Evolutionary conservation across 169 alveolate species (phyloP).

Genomic region (Plasmodium blacklocki): DNA sequence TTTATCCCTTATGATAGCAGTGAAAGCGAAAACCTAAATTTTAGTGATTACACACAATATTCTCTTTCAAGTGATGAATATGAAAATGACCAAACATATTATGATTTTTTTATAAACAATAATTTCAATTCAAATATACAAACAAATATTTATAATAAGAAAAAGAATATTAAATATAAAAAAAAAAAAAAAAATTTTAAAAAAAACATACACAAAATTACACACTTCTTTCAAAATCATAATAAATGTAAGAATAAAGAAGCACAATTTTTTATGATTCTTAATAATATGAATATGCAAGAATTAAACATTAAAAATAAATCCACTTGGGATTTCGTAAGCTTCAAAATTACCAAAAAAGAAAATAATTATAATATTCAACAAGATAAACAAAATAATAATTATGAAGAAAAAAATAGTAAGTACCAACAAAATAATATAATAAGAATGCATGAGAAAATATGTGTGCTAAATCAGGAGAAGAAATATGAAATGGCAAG

Average conservation of each 20-base stretch:
- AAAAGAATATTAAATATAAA: not conserved
- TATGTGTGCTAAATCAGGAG: not conserved
- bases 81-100: too few relatives aligned
- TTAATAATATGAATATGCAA: conserved; percentile 27
- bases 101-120: too few relatives aligned
- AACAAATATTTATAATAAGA: not conserved
- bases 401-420: not conserved
- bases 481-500: not conserved
- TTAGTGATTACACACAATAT: conserved; percentile 36
- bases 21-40: conserved; percentile 31
- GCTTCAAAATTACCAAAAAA: conserved; percentile 15
- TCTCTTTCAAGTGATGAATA: conserved; percentile 29
- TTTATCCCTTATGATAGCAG: not conserved
- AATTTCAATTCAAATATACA: too few relatives aligned
- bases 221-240: too few relatives aligned
- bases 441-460: not conserved
- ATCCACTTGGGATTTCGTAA: conserved; percentile 48
- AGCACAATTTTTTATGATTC: not conserved
- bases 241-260: not conserved
- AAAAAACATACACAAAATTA: too few relatives aligned
- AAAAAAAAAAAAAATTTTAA: not conserved
- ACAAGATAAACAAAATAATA: not conserved
- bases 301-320: conserved; percentile 53
- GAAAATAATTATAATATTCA: not conserved
- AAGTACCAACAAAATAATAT: not conserved